Conservation (phyloP, 2,329 filamentous ascomycete species). For the Scleromitrula shiraiana region DNA sequence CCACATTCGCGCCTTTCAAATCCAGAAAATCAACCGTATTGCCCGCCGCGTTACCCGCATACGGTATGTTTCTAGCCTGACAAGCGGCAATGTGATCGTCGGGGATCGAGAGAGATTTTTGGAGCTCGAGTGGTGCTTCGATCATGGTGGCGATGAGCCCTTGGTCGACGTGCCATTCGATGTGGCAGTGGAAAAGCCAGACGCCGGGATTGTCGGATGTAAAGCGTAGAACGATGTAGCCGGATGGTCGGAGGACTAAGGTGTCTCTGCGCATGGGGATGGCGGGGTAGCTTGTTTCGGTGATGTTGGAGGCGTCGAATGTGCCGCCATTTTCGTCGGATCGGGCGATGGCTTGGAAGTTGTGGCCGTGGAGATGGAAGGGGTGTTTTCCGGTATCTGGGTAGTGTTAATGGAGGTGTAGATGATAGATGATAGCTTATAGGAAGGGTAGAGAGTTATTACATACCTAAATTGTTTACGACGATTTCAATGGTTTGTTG, state of each 20-base stretch:
- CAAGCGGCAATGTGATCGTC: conserved; percentile 51
- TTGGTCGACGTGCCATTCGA: conserved; percentile 66
- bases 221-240: conserved; percentile 63
- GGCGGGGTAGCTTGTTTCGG: conserved; percentile 40
- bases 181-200: conserved; percentile 74
- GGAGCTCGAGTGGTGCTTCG: conserved; percentile 27
- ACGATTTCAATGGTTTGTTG: conserved; percentile 63
- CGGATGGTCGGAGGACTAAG: conserved; percentile 53
- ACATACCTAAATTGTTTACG: conserved; percentile 57
- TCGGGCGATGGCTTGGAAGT: conserved; percentile 61
- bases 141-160: conserved; percentile 57
- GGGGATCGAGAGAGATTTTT: conserved; percentile 46
- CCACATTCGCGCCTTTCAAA: conserved; percentile 41
- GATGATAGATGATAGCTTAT: background rate
- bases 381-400: conserved; percentile 60
- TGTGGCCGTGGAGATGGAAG: conserved; percentile 68
- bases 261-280: conserved; percentile 62
- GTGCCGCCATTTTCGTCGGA: conserved; percentile 49
- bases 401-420: background rate
- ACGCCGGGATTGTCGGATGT: conserved; percentile 60
- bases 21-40: conserved; percentile 59
- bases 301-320: conserved; percentile 40
- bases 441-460: background rate
- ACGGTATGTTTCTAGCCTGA: conserved; percentile 40
- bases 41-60: conserved; percentile 64